These are phyloP conservation scores for Corynascus novoguineensis DNA, from an alignment of 495 filamentous ascomycete genomes.

Conservation along the genomic window DNA sequence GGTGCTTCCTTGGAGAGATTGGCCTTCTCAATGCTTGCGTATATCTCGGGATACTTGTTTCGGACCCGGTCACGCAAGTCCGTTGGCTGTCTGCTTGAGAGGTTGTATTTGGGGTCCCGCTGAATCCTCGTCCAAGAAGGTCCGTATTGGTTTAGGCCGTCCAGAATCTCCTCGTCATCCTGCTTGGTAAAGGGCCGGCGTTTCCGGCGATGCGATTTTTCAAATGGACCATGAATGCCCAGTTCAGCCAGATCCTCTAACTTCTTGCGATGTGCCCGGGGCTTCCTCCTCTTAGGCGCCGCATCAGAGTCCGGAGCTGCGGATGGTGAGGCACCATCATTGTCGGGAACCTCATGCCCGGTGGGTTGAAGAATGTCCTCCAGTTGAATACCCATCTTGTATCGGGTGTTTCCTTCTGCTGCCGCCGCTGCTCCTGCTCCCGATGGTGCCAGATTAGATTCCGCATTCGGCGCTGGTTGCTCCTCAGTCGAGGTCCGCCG, in stretches of 20 bases:
- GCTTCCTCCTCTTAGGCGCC: slow-evolving; percentile 36
- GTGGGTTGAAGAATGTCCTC: slow-evolving; percentile 41
- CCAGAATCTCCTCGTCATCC: slow-evolving; percentile 72
- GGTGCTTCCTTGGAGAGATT: slow-evolving; percentile 33
- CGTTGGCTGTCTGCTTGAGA: slow-evolving; percentile 63
- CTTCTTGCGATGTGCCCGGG: slow-evolving; percentile 49
- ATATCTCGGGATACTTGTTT: slow-evolving; percentile 66
- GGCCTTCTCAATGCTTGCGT: slow-evolving; percentile 52
- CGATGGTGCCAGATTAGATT: too few relatives aligned
- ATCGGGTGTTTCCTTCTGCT: slow-evolving; percentile 20
- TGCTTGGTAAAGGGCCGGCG: slow-evolving; percentile 62
- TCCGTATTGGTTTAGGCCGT: slow-evolving; percentile 69
- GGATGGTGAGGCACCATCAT: slow-evolving; percentile 8
- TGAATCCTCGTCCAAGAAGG: slow-evolving; percentile 78
- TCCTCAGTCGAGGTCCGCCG: slow-evolving; percentile 33
- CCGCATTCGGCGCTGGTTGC: neutral
- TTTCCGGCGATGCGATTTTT: slow-evolving; percentile 49
- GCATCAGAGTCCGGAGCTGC: slow-evolving; percentile 19
- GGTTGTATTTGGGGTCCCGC: slow-evolving; percentile 59
- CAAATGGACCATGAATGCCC: slow-evolving; percentile 51
- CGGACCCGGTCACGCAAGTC: slow-evolving; percentile 80
- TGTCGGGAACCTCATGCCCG: slow-evolving; percentile 24
- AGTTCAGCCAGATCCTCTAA: slow-evolving; percentile 51
- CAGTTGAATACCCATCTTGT: slow-evolving; percentile 37
- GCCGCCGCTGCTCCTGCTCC: neutral